Evolutionary conservation across 306 rosid species (phyloP).

Genomic region (Senna siamea): DNA sequence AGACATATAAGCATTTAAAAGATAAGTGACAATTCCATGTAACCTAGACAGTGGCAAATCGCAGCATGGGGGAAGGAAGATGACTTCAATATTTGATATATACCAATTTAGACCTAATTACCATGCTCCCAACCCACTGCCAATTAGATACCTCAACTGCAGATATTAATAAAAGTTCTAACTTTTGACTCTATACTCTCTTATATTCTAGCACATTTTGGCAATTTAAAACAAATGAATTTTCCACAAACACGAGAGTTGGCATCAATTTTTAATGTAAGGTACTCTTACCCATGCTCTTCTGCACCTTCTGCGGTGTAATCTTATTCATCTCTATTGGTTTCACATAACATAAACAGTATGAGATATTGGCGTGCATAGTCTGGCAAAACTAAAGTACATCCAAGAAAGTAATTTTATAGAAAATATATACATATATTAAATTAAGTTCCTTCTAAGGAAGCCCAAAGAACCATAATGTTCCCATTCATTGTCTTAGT

Average conservation of each 20-base stretch:
- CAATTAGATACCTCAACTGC: background rate
- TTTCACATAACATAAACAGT: background rate
- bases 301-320: background rate
- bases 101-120: background rate
- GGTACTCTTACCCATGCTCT: background rate
- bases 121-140: background rate
- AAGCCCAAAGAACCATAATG: background rate
- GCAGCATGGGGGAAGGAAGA: background rate
- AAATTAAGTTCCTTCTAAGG: background rate
- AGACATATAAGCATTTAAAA: slow-evolving; percentile 12
- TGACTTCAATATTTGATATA: background rate
- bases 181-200: background rate
- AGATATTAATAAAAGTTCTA: background rate
- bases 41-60: background rate
- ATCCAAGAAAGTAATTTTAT: background rate
- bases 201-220: background rate
- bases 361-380: background rate
- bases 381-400: background rate
- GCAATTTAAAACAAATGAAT: background rate
- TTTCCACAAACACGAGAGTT: background rate
- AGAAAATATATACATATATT: too few species aligned
- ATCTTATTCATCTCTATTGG: slow-evolving; percentile 5
- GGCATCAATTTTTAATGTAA: background rate
- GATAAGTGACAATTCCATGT: slow-evolving; percentile 1
- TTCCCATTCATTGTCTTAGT: background rate